phyloP scores from a whole-genome alignment of 345 rosid species.

The Psidium friedrichsthalianum region DNA sequence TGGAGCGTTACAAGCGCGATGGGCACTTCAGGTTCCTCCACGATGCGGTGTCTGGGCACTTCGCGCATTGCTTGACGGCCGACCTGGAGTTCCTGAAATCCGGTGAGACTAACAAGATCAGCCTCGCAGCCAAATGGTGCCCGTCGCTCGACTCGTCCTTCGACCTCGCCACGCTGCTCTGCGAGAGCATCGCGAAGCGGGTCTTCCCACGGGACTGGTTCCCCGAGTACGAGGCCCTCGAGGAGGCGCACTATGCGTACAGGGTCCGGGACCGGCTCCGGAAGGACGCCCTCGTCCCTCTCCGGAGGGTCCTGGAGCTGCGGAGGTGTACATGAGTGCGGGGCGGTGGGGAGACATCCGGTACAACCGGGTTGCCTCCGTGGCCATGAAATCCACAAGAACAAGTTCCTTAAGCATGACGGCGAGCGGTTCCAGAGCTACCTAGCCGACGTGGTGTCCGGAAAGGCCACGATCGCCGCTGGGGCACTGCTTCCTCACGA shows the following conservation, averaged over 20 bases:
- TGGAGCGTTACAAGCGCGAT: slow-evolving; percentile 25
- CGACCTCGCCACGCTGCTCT: slow-evolving; percentile 31
- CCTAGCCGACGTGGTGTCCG: slow-evolving; percentile 27
- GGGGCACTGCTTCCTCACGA: slow-evolving; percentile 65
- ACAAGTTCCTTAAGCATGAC: slow-evolving; percentile 38
- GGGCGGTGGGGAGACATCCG: slow-evolving; percentile 37
- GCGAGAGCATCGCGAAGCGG: slow-evolving; percentile 48
- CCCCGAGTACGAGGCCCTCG: slow-evolving; percentile 41
- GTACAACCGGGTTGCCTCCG: slow-evolving; percentile 42
- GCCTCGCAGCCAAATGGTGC: slow-evolving; percentile 70
- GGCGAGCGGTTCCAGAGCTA: slow-evolving; percentile 26
- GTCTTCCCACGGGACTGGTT: slow-evolving; percentile 27
- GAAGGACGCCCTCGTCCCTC: slow-evolving; percentile 46
- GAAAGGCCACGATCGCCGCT: slow-evolving; percentile 40
- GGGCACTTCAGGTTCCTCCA: slow-evolving; percentile 35
- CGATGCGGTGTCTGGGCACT: slow-evolving; percentile 42
- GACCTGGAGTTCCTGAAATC: slow-evolving; percentile 22
- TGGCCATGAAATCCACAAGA: slow-evolving; percentile 56
- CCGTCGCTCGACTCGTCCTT: slow-evolving; percentile 50
- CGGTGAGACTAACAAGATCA: slow-evolving; percentile 16
- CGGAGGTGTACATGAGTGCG: slow-evolving; percentile 49
- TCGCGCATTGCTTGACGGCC: slow-evolving; percentile 18
- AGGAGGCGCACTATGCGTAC: slow-evolving; percentile 55
- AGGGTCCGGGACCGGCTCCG: slow-evolving; percentile 52
- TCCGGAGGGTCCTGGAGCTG: slow-evolving; percentile 36